A percentile compares a stretch with the other conserved stretches of the same genome.
These are phyloP conservation scores for Rhodomyrtus tomentosa DNA, from an alignment of 345 rosid species.

Conservation along the genomic window DNA sequence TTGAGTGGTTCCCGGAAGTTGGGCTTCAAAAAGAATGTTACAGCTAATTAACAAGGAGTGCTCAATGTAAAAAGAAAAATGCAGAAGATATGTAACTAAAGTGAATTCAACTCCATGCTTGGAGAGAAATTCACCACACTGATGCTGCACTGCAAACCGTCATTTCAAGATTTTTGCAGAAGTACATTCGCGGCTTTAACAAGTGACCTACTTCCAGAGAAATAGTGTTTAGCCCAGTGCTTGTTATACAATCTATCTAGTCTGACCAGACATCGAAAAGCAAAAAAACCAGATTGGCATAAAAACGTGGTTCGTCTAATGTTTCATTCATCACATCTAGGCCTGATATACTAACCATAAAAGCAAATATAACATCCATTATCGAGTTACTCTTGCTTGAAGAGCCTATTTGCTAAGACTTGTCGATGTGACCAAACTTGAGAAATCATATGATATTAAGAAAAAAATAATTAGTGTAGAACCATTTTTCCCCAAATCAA, in stretches of 20 bases:
- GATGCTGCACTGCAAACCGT: neutral
- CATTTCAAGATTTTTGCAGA: neutral
- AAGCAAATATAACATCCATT: neutral
- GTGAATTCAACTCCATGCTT: neutral
- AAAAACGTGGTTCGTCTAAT: neutral
- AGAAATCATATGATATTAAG: neutral
- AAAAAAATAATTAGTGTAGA: neutral
- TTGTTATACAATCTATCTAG: neutral
- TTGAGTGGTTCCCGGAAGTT: conserved; percentile 89
- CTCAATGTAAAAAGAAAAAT: neutral
- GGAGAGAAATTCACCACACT: neutral
- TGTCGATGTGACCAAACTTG: neutral
- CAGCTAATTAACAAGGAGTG: neutral
- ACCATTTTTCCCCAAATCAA: neutral
- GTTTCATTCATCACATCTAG: neutral
- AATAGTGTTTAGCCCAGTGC: neutral
- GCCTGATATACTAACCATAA: neutral
- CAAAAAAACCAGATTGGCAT: neutral
- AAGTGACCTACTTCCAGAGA: neutral
- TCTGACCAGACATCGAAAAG: neutral
- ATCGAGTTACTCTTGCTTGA: neutral
- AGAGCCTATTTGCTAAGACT: neutral
- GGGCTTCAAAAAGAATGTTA: conserved; percentile 42
- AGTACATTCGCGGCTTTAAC: neutral
- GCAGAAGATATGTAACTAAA: neutral